Conservation (phyloP, 2,329 filamentous ascomycete genomes). For the Alternaria sp. region DNA sequence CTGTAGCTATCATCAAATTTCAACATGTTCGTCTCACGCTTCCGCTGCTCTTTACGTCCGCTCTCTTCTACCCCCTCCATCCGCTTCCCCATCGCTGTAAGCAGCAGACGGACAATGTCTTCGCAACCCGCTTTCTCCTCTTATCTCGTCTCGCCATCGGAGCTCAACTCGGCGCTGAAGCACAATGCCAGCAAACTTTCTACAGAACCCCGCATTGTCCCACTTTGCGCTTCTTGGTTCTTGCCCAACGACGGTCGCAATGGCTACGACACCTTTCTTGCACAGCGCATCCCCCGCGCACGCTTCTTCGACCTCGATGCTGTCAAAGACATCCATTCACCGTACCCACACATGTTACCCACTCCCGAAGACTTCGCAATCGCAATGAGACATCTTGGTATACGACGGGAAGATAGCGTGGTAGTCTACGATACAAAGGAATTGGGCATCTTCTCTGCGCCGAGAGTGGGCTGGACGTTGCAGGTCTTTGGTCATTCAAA, state of each 20-base stretch:
- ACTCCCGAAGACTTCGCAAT: constrained; percentile 78
- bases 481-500: constrained; percentile 85
- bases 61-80: constrained; percentile 20
- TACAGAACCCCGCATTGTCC: constrained; percentile 81
- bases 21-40: constrained; percentile 38
- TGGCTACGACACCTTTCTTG: constrained; percentile 79
- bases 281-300: constrained; percentile 83
- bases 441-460: constrained; percentile 91
- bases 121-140: constrained; percentile 65
- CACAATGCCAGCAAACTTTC: constrained; percentile 83
- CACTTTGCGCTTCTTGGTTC: constrained; percentile 94
- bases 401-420: constrained; percentile 83
- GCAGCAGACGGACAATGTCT: constrained; percentile 32
- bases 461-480: constrained; percentile 92
- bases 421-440: constrained; percentile 95
- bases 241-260: constrained; percentile 88
- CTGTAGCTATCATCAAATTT: constrained; percentile 21
- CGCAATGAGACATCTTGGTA: constrained; percentile 88
- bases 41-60: constrained; percentile 34
- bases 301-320: constrained; percentile 97
- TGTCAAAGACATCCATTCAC: constrained; percentile 83
- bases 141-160: constrained; percentile 84
- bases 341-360: constrained; percentile 97
- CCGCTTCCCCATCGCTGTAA: constrained; percentile 12
- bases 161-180: constrained; percentile 81